These are phyloP conservation scores for Musa schizocarpa DNA, from an alignment of 176 grass and related monocot genomes.

Conservation along the genomic window DNA sequence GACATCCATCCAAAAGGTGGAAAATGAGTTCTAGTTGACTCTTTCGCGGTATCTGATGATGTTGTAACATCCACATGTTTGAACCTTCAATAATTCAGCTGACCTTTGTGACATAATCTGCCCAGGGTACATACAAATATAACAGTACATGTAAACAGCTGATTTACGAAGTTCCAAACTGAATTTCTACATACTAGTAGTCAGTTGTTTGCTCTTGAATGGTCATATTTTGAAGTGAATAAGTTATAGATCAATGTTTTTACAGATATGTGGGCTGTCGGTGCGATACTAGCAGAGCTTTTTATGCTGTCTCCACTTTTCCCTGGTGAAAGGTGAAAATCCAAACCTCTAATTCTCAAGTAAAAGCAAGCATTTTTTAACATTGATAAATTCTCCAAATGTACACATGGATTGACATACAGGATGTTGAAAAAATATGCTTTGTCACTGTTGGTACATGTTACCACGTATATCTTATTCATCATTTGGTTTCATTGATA, in stretches of 20 bases:
- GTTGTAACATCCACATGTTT: no score
- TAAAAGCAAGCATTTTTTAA: neutral
- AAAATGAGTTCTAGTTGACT: no score
- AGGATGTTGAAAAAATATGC: neutral
- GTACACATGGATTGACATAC: neutral
- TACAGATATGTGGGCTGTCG: constrained; percentile 86
- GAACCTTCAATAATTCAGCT: no score
- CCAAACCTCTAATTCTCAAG: neutral
- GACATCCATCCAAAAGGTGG: no score
- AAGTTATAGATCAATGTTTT: constrained; percentile 12
- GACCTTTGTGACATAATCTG: no score
- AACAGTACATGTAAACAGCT: no score
- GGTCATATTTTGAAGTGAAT: neutral
- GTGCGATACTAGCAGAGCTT: constrained; percentile 88
- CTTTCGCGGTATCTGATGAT: no score
- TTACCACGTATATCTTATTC: neutral
- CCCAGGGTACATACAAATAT: no score
- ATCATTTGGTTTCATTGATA: neutral
- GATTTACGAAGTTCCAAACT: neutral
- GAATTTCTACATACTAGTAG: no score
- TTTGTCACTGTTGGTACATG: neutral
- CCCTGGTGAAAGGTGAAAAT: constrained; percentile 73
- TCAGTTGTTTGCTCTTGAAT: neutral
- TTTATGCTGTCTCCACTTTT: constrained; percentile 74
- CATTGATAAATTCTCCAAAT: neutral